Conservation (phyloP, 2,329 filamentous ascomycete genomes). For the Paramyrothecium roridum region DNA sequence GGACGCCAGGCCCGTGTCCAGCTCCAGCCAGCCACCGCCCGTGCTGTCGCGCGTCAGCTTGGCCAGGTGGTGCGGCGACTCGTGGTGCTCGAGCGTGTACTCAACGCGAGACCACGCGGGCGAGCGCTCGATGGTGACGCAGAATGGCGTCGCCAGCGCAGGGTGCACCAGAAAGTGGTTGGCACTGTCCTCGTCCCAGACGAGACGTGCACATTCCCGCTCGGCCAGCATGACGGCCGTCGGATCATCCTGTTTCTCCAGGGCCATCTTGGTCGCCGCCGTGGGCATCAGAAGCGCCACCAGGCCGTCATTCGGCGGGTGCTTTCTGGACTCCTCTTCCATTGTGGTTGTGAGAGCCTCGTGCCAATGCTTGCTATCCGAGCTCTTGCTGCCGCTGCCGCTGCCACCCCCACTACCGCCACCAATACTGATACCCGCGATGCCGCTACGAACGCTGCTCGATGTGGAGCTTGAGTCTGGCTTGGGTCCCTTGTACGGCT, state of each 20-base stretch:
- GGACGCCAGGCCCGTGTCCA: constrained; percentile 58
- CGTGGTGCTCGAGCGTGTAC: constrained; percentile 64
- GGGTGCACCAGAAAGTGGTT: constrained; percentile 63
- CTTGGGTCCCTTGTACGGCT: constrained; percentile 46
- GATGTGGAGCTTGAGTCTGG: constrained; percentile 16
- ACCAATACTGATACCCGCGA: constrained; percentile 15
- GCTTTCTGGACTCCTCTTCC: constrained; percentile 50
- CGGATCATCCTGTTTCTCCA: constrained; percentile 57
- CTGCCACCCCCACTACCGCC: constrained; percentile 22
- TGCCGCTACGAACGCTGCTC: constrained; percentile 26
- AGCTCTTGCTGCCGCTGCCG: constrained; percentile 21
- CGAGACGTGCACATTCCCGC: constrained; percentile 65
- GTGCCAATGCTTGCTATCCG: constrained; percentile 49
- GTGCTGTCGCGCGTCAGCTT: constrained; percentile 59
- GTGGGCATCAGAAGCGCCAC: constrained; percentile 68
- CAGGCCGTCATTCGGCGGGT: constrained; percentile 58
- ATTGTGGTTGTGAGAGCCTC: constrained; percentile 57
- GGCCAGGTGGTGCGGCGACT: constrained; percentile 58
- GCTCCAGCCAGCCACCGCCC: constrained; percentile 56
- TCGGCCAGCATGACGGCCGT: constrained; percentile 61
- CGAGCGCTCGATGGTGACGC: constrained; percentile 55
- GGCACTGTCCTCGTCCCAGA: constrained; percentile 64
- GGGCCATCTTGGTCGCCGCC: constrained; percentile 60
- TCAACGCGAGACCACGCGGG: constrained; percentile 59
- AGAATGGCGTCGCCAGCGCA: constrained; percentile 60